phyloP scores from a whole-genome alignment of 176 grass and related monocot species.

The Metroxylon sagu region DNA sequence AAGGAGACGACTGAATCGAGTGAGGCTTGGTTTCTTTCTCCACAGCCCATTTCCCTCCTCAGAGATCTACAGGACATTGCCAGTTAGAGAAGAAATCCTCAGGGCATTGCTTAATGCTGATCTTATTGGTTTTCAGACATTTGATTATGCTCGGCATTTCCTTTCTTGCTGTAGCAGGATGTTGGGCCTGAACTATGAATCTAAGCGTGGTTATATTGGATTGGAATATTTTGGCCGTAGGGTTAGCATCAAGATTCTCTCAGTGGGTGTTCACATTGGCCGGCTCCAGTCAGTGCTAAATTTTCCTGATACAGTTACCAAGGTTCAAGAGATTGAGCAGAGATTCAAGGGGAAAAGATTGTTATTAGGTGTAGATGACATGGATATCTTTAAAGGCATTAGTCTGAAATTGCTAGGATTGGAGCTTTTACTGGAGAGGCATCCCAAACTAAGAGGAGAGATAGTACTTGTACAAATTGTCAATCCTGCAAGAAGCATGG shows the following conservation, averaged over 20 bases:
- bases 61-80: slow-evolving; percentile 85
- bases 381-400: slow-evolving; percentile 91
- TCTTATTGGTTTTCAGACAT: slow-evolving; percentile 96
- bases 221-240: slow-evolving; percentile 82
- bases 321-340: slow-evolving; percentile 68
- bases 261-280: slow-evolving; percentile 73
- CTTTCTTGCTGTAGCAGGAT: slow-evolving; percentile 88
- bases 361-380: slow-evolving; percentile 74
- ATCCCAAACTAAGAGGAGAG: slow-evolving; percentile 49
- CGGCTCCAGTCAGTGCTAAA: slow-evolving; percentile 62
- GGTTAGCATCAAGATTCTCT: slow-evolving; percentile 77
- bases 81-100: slow-evolving; percentile 88
- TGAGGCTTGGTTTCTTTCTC: slow-evolving; percentile 78
- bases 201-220: slow-evolving; percentile 87
- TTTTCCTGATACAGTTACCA: slow-evolving; percentile 44
- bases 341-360: slow-evolving; percentile 57
- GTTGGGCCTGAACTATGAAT: slow-evolving; percentile 72
- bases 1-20: slow-evolving; percentile 65
- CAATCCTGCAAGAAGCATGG: slow-evolving; percentile 68
- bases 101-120: slow-evolving; percentile 84
- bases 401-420: slow-evolving; percentile 71
- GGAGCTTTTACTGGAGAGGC: slow-evolving; percentile 67
- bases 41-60: slow-evolving; percentile 82
- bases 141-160: slow-evolving; percentile 91
- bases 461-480: slow-evolving; percentile 80